Conservation (phyloP, 1,284 basidiomycete genomes). For the Papiliotrema flavescens region DNA sequence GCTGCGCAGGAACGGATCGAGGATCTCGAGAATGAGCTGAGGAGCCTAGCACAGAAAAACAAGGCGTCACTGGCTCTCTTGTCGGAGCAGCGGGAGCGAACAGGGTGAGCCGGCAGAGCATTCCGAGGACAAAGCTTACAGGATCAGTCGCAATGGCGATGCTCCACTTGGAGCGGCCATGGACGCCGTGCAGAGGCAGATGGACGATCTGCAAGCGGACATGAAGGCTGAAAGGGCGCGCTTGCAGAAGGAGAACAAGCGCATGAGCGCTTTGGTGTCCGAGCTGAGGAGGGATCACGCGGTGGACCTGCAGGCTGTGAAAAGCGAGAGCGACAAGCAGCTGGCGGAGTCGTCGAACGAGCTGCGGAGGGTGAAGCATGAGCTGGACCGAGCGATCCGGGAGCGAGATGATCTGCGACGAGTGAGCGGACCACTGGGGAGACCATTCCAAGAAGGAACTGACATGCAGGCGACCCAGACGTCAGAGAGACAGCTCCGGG, state of each 20-base stretch:
- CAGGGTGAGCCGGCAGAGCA: conserved; percentile 29
- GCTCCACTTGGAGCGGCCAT: conserved; percentile 26
- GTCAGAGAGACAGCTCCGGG: background rate
- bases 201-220: conserved; percentile 29
- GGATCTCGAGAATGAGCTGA: conserved; percentile 45
- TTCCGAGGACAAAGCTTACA: too few relatives aligned
- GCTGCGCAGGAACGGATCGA: conserved; percentile 40
- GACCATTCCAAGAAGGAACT: too few relatives aligned
- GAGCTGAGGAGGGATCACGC: conserved; percentile 14
- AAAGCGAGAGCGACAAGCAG: background rate
- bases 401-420: background rate
- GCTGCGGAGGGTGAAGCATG: background rate
- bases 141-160: conserved; percentile 20
- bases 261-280: conserved; percentile 24
- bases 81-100: conserved; percentile 20
- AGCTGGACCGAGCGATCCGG: background rate
- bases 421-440: background rate
- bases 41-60: conserved; percentile 21
- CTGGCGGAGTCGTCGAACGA: background rate
- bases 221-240: conserved; percentile 26
- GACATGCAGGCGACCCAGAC: too few relatives aligned
- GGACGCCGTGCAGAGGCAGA: conserved; percentile 27
- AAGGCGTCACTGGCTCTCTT: conserved; percentile 27
- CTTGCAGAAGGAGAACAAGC: conserved; percentile 27
- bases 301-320: conserved; percentile 4